Conservation (phyloP, 805 yeast species). For the Saccharomycopsis fibuligera region DNA sequence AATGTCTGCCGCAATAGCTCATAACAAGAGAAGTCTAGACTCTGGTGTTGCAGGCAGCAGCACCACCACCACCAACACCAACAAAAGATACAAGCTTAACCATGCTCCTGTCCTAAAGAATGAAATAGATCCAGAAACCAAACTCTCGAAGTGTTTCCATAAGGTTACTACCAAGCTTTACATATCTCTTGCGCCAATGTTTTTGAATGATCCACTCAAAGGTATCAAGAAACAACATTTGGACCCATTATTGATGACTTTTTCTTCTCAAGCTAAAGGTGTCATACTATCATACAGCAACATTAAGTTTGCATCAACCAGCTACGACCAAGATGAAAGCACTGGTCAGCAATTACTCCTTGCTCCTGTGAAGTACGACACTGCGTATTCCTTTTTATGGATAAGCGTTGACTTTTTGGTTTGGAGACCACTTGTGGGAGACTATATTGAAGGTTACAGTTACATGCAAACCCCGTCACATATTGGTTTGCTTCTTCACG, state of each 20-base stretch:
- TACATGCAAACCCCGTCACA: slow-evolving; percentile 95
- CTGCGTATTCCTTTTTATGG: slow-evolving; percentile 90
- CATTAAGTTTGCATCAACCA: slow-evolving; percentile 36
- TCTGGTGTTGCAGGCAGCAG: too few species aligned
- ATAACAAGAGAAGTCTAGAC: too few species aligned
- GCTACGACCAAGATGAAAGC: slow-evolving; percentile 33
- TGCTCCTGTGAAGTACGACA: slow-evolving; percentile 66
- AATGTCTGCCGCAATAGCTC: too few species aligned
- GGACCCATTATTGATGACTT: slow-evolving; percentile 84
- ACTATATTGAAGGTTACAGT: slow-evolving; percentile 75
- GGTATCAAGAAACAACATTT: slow-evolving; percentile 86
- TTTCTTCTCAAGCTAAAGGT: slow-evolving; percentile 65
- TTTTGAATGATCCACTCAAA: slow-evolving; percentile 56
- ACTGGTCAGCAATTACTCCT: slow-evolving; percentile 30
- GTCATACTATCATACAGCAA: slow-evolving; percentile 78
- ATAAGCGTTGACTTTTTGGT: slow-evolving; percentile 71
- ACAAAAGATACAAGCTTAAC: too few species aligned
- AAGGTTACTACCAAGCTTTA: slow-evolving; percentile 56
- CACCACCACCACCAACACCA: too few species aligned
- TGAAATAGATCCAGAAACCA: slow-evolving; percentile 25
- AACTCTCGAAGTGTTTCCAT: slow-evolving; percentile 65
- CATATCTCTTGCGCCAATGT: slow-evolving; percentile 83
- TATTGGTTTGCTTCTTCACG: slow-evolving; percentile 84
- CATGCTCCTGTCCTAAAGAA: too few species aligned
- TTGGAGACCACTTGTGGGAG: slow-evolving; percentile 91